These are phyloP conservation scores for Maudiozyma barnettii DNA, from an alignment of 805 yeast species.

Conservation along the genomic window DNA sequence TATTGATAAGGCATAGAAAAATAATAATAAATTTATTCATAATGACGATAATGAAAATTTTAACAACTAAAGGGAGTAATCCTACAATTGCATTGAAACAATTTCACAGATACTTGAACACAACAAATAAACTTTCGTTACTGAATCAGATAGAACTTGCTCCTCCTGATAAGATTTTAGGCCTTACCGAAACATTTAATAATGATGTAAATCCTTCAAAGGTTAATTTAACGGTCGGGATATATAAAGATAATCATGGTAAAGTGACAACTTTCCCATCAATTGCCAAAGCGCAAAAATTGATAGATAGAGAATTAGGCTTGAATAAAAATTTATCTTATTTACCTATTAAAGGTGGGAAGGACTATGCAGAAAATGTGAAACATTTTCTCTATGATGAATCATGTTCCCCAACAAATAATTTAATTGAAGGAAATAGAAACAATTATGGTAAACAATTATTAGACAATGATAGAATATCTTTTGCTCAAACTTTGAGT, in stretches of 20 bases:
- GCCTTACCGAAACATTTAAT: constrained; percentile 66
- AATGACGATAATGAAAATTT: not conserved
- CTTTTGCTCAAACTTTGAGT: constrained; percentile 79
- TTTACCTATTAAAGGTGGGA: constrained; percentile 67
- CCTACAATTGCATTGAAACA: not conserved
- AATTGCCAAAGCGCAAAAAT: constrained; percentile 21
- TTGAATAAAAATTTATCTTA: constrained; percentile 52
- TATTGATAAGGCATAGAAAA: no score
- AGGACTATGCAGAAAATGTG: constrained; percentile 56
- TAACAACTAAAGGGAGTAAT: not conserved
- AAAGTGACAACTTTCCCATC: constrained; percentile 33
- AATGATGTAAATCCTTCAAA: constrained; percentile 51
- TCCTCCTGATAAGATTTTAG: constrained; percentile 30
- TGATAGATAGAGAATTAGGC: constrained; percentile 36
- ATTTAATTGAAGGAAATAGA: no score
- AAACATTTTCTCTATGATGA: constrained; percentile 64
- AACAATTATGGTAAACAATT: constrained; percentile 38
- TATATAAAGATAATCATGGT: constrained; percentile 82
- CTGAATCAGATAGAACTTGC: constrained; percentile 4
- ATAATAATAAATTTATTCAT: not conserved
- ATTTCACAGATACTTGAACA: not conserved
- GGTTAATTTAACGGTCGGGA: constrained; percentile 45
- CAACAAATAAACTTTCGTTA: not conserved
- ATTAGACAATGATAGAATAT: constrained; percentile 53
- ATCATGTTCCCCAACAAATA: constrained; percentile 29